Evolutionary conservation across 345 rosid species (phyloP).

Genomic region (Excoecaria agallocha): DNA sequence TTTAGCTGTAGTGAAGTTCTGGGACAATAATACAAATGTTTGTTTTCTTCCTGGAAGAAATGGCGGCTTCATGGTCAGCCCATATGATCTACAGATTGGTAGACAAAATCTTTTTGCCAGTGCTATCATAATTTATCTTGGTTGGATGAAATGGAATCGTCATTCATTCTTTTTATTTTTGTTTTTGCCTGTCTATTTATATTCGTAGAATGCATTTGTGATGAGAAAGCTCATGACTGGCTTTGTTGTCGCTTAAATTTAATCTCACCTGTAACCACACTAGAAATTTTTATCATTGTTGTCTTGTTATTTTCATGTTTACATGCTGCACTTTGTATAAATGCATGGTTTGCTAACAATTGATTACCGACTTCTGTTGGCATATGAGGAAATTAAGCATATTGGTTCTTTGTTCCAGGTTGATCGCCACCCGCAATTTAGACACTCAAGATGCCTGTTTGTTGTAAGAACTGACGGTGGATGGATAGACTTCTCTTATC

Average conservation of each 20-base stretch:
- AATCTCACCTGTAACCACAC: background rate
- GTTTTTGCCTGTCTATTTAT: background rate
- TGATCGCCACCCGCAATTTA: slow-evolving; percentile 84
- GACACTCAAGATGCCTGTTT: slow-evolving; percentile 73
- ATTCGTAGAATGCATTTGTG: background rate
- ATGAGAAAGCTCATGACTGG: background rate
- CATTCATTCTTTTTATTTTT: background rate
- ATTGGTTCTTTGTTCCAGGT: slow-evolving; percentile 45
- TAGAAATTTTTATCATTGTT: background rate
- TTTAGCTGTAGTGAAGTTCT: background rate
- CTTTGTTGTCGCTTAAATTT: background rate
- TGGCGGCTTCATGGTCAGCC: background rate
- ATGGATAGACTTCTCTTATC: slow-evolving; percentile 97
- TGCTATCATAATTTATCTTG: slow-evolving; percentile 3
- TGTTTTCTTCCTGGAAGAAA: slow-evolving; percentile 5
- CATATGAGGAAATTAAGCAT: slow-evolving; percentile 20
- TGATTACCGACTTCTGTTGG: slow-evolving; percentile 5
- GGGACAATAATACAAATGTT: slow-evolving; percentile 3
- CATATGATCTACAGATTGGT: background rate
- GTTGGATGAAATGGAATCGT: background rate
- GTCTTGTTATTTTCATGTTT: background rate
- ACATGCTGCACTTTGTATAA: background rate
- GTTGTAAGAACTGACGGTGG: slow-evolving; percentile 92
- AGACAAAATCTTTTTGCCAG: background rate
- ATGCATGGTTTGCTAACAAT: background rate